phyloP scores from a whole-genome alignment of 2,329 filamentous ascomycete genomes.

The Colletotrichum costaricense region DNA sequence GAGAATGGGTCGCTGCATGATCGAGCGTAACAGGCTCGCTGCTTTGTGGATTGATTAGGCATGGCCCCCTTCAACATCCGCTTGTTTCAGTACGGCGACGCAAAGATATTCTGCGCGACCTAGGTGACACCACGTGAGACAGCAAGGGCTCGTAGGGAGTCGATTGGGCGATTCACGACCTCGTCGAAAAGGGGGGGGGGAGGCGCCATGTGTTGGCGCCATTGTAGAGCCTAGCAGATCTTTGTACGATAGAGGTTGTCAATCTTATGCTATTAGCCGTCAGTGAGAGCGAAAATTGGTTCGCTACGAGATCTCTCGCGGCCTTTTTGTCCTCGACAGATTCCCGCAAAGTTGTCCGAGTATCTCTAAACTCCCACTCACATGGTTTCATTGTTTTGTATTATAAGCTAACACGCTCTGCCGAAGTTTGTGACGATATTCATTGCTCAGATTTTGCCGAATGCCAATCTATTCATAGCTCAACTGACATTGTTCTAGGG shows the following conservation, averaged over 20 bases:
- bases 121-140: constrained; percentile 14
- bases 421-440: not conserved
- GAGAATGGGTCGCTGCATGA: constrained; percentile 21
- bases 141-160: not conserved
- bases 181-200: not conserved
- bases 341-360: not conserved
- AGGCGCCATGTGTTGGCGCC: not conserved
- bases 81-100: constrained; percentile 2
- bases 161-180: not conserved
- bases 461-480: not conserved
- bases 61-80: not conserved
- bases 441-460: not conserved
- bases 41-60: not conserved
- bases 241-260: constrained; percentile 16
- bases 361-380: not conserved
- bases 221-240: not conserved
- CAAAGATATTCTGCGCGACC: constrained; percentile 1
- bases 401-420: not conserved
- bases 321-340: not conserved
- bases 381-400: not conserved
- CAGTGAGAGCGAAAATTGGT: not conserved
- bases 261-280: constrained; percentile 9
- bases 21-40: constrained; percentile 20
- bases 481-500: not conserved
- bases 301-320: not conserved